Percentiles rank a stretch among this genome's conserved stretches.
Evolutionary conservation across 202 grass and related monocot species (phyloP).

Genomic region (Bolboschoenoplectus hybrid): DNA sequence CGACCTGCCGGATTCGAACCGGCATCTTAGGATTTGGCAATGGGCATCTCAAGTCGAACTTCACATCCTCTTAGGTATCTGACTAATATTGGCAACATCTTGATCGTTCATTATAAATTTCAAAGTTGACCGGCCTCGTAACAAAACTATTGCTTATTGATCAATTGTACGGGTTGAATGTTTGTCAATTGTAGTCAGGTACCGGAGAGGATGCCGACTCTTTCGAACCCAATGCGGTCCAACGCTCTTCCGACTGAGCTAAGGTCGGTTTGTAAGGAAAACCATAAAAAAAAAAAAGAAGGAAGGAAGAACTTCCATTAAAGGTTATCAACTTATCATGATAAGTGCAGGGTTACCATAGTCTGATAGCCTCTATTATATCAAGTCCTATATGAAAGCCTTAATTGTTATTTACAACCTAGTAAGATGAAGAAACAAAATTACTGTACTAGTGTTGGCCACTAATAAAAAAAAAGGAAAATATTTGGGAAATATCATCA

Average conservation of each 20-base stretch:
- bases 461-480: background rate
- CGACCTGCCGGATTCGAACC: constrained; percentile 42
- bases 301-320: constrained; percentile 9
- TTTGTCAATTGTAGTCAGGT: background rate
- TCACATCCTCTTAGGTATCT: background rate
- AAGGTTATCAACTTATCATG: background rate
- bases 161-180: too few relatives aligned
- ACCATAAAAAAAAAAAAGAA: background rate
- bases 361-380: background rate
- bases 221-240: constrained; percentile 15
- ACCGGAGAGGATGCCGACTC: constrained; percentile 22
- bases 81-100: background rate
- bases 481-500: too few relatives aligned
- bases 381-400: background rate
- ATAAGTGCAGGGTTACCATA: background rate
- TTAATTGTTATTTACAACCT: background rate
- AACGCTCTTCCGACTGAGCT: constrained; percentile 40
- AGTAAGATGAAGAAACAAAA: background rate
- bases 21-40: constrained; percentile 15
- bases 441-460: background rate
- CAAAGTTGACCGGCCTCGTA: background rate
- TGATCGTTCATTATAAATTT: background rate
- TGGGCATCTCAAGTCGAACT: background rate
- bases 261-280: constrained; percentile 30
- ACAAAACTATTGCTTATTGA: background rate